Conservation (phyloP, 2,329 filamentous ascomycete genomes). For the Penicillium verrucosum region DNA sequence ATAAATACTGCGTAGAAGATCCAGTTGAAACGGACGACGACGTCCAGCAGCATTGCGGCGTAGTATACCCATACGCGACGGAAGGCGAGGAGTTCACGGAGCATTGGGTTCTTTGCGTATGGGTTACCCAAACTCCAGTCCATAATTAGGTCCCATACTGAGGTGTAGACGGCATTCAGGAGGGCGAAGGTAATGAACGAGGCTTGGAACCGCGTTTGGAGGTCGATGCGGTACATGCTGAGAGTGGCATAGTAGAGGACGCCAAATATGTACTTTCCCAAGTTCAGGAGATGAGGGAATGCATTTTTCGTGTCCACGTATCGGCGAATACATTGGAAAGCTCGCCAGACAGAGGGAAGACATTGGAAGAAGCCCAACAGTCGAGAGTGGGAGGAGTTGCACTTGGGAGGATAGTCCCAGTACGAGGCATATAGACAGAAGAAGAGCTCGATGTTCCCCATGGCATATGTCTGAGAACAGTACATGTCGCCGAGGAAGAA, state of each 20-base stretch:
- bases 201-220: constrained; percentile 55
- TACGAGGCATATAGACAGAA: constrained; percentile 84
- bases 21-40: constrained; percentile 88
- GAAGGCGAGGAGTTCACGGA: constrained; percentile 76
- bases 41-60: constrained; percentile 74
- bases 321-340: constrained; percentile 84
- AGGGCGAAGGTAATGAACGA: constrained; percentile 76
- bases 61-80: constrained; percentile 84
- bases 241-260: constrained; percentile 75
- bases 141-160: constrained; percentile 92
- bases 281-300: constrained; percentile 91
- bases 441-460: constrained; percentile 86
- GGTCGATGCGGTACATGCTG: constrained; percentile 77
- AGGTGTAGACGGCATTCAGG: constrained; percentile 80
- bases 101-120: constrained; percentile 61
- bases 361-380: constrained; percentile 80
- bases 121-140: constrained; percentile 90
- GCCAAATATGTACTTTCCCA: constrained; percentile 83
- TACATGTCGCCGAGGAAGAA: constrained; percentile 98
- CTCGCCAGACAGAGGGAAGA: constrained; percentile 84
- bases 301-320: constrained; percentile 81
- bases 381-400: constrained; percentile 82
- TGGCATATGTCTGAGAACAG: constrained; percentile 88
- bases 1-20: constrained; percentile 87
- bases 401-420: constrained; percentile 71